Conservation (phyloP, 2,329 filamentous ascomycete genomes). For the Talaromyces sp. region DNA sequence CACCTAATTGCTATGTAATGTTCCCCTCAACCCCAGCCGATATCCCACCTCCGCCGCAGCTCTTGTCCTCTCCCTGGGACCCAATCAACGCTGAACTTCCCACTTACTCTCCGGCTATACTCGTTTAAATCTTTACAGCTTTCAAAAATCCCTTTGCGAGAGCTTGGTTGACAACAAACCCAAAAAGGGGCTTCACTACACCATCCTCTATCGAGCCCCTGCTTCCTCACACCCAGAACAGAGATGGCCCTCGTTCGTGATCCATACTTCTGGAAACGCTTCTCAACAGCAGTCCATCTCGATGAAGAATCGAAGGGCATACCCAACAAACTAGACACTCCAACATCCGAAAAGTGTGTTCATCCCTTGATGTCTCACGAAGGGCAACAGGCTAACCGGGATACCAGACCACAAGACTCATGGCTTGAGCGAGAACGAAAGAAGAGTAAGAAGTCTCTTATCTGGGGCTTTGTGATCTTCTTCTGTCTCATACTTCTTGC, state of each 20-base stretch:
- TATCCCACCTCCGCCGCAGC: neutral
- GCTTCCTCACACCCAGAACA: neutral
- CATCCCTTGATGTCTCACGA: neutral
- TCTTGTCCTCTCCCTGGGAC: neutral
- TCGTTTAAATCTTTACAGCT: neutral
- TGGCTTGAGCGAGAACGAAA: constrained; percentile 57
- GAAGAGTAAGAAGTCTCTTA: constrained; percentile 53
- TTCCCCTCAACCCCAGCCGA: neutral
- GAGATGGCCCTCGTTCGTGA: constrained; percentile 57
- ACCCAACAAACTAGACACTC: constrained; percentile 2
- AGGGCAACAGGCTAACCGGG: constrained; percentile 9
- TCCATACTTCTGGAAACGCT: constrained; percentile 63
- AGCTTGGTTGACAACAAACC: neutral
- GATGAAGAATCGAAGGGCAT: constrained; percentile 51
- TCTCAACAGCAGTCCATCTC: constrained; percentile 59
- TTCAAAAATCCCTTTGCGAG: too few relatives aligned
- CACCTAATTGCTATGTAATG: too few relatives aligned
- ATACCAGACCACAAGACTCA: constrained; percentile 45
- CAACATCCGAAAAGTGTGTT: constrained; percentile 6
- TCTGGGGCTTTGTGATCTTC: constrained; percentile 44
- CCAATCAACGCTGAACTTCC: neutral
- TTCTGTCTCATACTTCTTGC: constrained; percentile 40
- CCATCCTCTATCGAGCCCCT: neutral
- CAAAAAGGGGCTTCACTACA: neutral
- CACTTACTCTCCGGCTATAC: neutral